phyloP scores from a whole-genome alignment of 345 rosid genomes.

The Dipteronia dyeriana region DNA sequence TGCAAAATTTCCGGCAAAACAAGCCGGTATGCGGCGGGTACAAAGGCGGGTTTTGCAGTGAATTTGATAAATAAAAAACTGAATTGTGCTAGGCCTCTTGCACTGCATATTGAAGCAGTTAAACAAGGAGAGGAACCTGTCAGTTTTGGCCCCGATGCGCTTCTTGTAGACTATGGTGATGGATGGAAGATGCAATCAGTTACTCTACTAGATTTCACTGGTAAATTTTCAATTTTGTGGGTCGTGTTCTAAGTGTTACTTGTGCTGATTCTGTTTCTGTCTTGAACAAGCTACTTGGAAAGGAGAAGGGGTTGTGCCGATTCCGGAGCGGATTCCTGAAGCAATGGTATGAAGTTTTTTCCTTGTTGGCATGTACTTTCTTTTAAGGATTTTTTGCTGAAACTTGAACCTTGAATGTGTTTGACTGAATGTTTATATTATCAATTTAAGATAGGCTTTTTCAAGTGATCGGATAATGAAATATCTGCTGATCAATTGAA shows the following conservation, averaged over 20 bases:
- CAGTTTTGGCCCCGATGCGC: slow-evolving; percentile 71
- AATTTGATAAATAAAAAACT: slow-evolving; percentile 68
- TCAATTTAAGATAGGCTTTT: neutral
- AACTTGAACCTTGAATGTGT: neutral
- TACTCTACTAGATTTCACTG: slow-evolving; percentile 38
- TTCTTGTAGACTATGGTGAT: slow-evolving; percentile 60
- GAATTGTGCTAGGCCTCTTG: slow-evolving; percentile 40
- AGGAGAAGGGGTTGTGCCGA: slow-evolving; percentile 15
- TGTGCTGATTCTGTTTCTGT: neutral
- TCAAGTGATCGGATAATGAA: neutral
- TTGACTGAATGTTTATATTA: neutral
- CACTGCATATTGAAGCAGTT: slow-evolving; percentile 56
- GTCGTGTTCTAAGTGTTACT: neutral
- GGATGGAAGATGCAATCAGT: slow-evolving; percentile 74
- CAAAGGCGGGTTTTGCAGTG: slow-evolving; percentile 80
- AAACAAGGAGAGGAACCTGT: slow-evolving; percentile 76
- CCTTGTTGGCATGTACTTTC: neutral
- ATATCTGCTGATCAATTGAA: neutral
- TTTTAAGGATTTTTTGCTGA: neutral
- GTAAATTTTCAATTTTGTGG: slow-evolving; percentile 22
- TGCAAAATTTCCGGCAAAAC: slow-evolving; percentile 56
- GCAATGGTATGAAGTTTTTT: slow-evolving; percentile 27
- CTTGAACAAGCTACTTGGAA: slow-evolving; percentile 35
- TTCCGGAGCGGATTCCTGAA: slow-evolving; percentile 14
- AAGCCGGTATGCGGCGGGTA: slow-evolving; percentile 66